Percentiles rank a stretch among this genome's conserved stretches.
Evolutionary conservation across 768 basidiomycete species (phyloP).

Genomic region (Stropharia rugosoannulata): DNA sequence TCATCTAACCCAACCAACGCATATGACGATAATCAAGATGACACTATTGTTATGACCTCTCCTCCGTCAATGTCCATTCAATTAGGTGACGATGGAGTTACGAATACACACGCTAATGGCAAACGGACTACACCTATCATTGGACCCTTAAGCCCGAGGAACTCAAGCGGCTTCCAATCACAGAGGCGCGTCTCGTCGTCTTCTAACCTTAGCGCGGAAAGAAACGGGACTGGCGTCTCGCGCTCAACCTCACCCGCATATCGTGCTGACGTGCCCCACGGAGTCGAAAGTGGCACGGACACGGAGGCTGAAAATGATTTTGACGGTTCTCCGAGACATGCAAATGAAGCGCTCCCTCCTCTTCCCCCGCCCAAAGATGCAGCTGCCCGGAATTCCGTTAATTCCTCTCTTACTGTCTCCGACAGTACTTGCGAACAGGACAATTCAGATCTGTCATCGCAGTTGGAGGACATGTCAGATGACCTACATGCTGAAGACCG

Average conservation of each 20-base stretch:
- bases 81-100: conserved; percentile 9
- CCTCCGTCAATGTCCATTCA: conserved; percentile 20
- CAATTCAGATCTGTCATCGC: conserved; percentile 22
- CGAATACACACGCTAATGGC: neutral
- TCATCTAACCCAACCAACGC: conserved; percentile 28
- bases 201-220: conserved; percentile 29
- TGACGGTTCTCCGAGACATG: conserved; percentile 18
- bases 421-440: conserved; percentile 21
- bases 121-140: neutral
- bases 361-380: conserved; percentile 44
- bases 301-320: conserved; percentile 59
- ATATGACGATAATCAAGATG: conserved; percentile 35
- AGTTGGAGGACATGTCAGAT: conserved; percentile 41
- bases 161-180: conserved; percentile 22
- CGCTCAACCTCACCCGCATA: conserved; percentile 62
- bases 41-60: conserved; percentile 38
- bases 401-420: conserved; percentile 5
- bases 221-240: conserved; percentile 31
- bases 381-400: conserved; percentile 9
- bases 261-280: conserved; percentile 67
- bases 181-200: conserved; percentile 27
- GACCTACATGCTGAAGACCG: conserved; percentile 41
- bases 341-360: conserved; percentile 31
- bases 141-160: conserved; percentile 23
- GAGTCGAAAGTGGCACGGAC: conserved; percentile 74